Conservation (phyloP, 768 basidiomycete genomes). For the Naematelia encephala region DNA sequence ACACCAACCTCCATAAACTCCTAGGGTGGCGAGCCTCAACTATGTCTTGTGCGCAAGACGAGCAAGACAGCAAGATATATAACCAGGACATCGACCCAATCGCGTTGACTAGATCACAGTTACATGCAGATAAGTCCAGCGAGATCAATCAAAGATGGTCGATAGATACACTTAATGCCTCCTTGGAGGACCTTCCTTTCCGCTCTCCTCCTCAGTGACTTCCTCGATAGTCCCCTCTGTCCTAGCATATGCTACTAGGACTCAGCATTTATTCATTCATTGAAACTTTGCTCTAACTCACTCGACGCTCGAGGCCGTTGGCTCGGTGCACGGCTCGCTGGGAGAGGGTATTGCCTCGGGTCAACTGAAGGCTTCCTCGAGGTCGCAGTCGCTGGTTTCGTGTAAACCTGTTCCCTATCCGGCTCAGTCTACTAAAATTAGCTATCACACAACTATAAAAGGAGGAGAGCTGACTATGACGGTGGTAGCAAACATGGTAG, state of each 20-base stretch:
- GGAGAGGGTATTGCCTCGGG: neutral
- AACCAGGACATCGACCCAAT: no score
- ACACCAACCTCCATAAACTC: no score
- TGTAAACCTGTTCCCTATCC: neutral
- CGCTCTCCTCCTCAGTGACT: slow-evolving; percentile 40
- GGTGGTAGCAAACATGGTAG: slow-evolving; percentile 20
- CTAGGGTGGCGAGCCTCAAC: no score
- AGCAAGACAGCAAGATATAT: no score
- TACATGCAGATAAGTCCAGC: no score
- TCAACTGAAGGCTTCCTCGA: neutral
- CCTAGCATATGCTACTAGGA: slow-evolving; percentile 32
- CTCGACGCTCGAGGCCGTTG: slow-evolving; percentile 7
- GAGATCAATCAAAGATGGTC: neutral
- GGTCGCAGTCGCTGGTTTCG: neutral
- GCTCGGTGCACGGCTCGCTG: neutral
- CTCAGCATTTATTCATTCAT: no score
- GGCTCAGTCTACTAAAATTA: slow-evolving; percentile 6
- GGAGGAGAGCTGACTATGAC: slow-evolving; percentile 6
- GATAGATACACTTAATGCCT: neutral
- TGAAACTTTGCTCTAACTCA: slow-evolving; percentile 7
- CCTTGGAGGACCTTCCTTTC: slow-evolving; percentile 4
- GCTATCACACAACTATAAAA: neutral
- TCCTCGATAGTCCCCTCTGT: slow-evolving; percentile 42
- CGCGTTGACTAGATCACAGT: no score
- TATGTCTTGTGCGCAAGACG: no score